Conservation (phyloP, 2,329 filamentous ascomycete genomes). For the Thermoascus crustaceus region DNA sequence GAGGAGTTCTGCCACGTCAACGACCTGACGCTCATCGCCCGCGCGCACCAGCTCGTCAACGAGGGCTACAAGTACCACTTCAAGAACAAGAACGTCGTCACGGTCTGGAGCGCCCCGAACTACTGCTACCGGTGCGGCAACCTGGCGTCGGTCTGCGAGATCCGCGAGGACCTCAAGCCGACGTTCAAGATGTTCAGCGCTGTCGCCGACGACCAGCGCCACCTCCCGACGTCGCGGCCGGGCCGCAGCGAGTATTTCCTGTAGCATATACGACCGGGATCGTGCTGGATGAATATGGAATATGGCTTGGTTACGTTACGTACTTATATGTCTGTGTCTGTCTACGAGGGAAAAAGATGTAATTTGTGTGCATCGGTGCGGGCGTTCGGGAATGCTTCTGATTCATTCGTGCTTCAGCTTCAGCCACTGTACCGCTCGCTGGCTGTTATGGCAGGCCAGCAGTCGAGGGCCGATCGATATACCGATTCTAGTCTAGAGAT, state of each 20-base stretch:
- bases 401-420: too few relatives aligned
- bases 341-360: background rate
- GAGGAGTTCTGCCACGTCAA: constrained; percentile 74
- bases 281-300: constrained; percentile 7
- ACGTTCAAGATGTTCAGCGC: constrained; percentile 61
- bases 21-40: constrained; percentile 60
- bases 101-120: constrained; percentile 70
- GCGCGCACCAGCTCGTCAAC: constrained; percentile 67
- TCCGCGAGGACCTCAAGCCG: constrained; percentile 74
- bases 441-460: too few relatives aligned
- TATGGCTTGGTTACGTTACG: too few relatives aligned
- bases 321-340: too few relatives aligned
- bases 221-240: constrained; percentile 36
- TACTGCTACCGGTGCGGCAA: constrained; percentile 99
- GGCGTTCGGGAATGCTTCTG: constrained; percentile 19
- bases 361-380: constrained; percentile 23
- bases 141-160: constrained; percentile 79
- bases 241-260: constrained; percentile 43
- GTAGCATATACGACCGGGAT: constrained; percentile 22
- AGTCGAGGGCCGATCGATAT: too few relatives aligned
- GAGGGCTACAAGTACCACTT: constrained; percentile 90
- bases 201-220: constrained; percentile 39
- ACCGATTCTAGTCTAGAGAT: too few relatives aligned
- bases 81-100: constrained; percentile 84
- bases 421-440: too few relatives aligned